Base-by-base conservation (phyloP, 257 asterid genomes). In the Linaria vulgaris region DNA sequence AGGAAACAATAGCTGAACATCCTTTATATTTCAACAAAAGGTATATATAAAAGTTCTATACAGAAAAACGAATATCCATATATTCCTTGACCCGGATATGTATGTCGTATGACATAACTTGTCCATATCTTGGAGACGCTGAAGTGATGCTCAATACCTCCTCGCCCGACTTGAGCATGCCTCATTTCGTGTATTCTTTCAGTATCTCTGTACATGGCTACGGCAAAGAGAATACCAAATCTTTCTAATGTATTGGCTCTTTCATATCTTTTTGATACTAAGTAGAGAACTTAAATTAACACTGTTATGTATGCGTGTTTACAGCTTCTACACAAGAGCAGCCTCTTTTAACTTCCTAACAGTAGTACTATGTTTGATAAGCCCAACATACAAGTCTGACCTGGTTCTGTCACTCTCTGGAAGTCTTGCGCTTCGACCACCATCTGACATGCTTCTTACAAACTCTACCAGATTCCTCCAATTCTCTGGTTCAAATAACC, bases 391-490 rank as follows among this genome's bases (percentile, higher is more conserved):
- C 38, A 88, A 79, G 34, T 82, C 95, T 47, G 95, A 80, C 69
- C 96, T 82, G 59, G 77, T 65, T 61, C 88, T 66, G 59, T 88
- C 92, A 43, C 82, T 68, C 51, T 81, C 80, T 12, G 85, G 81
- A 68, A 84, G 86, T 69, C 76, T 78, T 16, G 74, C 65, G 68
- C 54, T 77, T 54, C 64, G 82, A 43, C 90, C 85, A 45, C 95
- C 95, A 63, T 79, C 90, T 0, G 95, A 78, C 95, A 89, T 87
- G 72, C 77, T 75, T 59, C 76, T 87, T 23, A 85, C 91, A 64
- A 89, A 92, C 59, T 83, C 86, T 50, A 85, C 86, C 59, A 91
- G 69, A 66, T 82, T 80, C 64, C 85, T 69, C 99, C 97, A 89
- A 69, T 87, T 92, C 13, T 87, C 84, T 52, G 86, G 78, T 61